These are phyloP conservation scores for Phytopythium vexans DNA, from an alignment of 352 stramenopile species.

Conservation along the genomic window DNA sequence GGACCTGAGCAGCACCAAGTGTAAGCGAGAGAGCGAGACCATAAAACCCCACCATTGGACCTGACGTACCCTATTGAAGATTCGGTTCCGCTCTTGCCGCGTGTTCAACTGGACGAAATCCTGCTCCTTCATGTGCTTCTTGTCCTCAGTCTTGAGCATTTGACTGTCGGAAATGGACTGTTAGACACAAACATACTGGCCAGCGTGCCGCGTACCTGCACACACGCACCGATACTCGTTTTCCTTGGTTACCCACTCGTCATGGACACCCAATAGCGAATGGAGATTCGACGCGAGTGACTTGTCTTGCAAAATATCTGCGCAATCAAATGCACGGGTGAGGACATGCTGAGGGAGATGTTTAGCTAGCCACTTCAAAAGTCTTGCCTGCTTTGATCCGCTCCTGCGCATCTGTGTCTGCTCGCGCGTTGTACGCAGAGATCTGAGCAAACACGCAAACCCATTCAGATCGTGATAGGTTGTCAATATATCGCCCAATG, in stretches of 20 bases:
- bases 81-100: constrained; percentile 81
- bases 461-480: background rate
- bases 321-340: background rate
- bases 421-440: constrained; percentile 28
- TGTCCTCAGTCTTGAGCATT: constrained; percentile 89
- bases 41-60: background rate
- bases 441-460: constrained; percentile 20
- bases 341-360: background rate
- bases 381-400: constrained; percentile 53
- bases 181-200: background rate
- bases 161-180: constrained; percentile 30
- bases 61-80: constrained; percentile 64
- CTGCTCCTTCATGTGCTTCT: constrained; percentile 77
- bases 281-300: constrained; percentile 48
- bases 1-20: constrained; percentile 25
- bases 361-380: background rate
- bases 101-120: constrained; percentile 72
- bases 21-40: background rate
- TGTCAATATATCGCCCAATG: no score
- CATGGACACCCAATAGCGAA: constrained; percentile 45
- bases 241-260: constrained; percentile 83
- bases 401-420: constrained; percentile 32
- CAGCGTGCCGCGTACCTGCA: background rate
- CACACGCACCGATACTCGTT: constrained; percentile 73
- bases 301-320: constrained; percentile 59